A percentile compares a stretch with the other conserved stretches of the same genome.
Evolutionary conservation across 192 early-diverging fungal species (phyloP).

Genomic region (Coemansia sp.): DNA sequence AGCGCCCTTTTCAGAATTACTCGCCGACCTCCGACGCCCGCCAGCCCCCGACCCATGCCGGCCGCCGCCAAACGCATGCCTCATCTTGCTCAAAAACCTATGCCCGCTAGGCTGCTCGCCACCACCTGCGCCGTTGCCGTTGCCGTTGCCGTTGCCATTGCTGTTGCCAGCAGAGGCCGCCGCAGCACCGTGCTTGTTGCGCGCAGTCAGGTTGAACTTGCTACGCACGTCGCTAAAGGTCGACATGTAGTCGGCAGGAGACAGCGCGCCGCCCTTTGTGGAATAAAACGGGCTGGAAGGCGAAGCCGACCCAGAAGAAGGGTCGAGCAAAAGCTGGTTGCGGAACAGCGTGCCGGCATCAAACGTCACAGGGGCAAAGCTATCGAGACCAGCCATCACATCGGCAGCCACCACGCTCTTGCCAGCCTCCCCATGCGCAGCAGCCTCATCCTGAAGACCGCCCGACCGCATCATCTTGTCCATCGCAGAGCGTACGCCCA

Average conservation of each 20-base stretch:
- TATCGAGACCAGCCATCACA: slow-evolving; percentile 17
- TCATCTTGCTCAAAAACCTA: slow-evolving; percentile 46
- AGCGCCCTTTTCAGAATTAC: slow-evolving; percentile 5
- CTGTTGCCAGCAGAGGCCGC: background rate
- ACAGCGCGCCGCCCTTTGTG: slow-evolving; percentile 13
- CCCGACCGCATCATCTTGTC: slow-evolving; percentile 1
- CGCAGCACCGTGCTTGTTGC: background rate
- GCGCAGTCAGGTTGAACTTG: slow-evolving; percentile 14
- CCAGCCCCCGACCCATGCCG: slow-evolving; percentile 6
- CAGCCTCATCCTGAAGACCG: background rate
- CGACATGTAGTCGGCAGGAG: slow-evolving; percentile 35
- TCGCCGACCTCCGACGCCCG: slow-evolving; percentile 10
- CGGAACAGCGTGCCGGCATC: slow-evolving; percentile 37
- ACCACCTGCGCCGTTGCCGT: background rate
- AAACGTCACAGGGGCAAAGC: slow-evolving; percentile 42
- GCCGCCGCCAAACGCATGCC: slow-evolving; percentile 31
- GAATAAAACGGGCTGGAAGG: slow-evolving; percentile 6
- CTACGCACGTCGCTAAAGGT: slow-evolving; percentile 44
- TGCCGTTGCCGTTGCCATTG: background rate
- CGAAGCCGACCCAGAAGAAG: background rate
- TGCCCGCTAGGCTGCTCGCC: slow-evolving; percentile 26
- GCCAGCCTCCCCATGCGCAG: background rate
- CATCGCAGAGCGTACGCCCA: slow-evolving; percentile 12
- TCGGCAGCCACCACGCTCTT: background rate
- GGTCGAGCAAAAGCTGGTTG: slow-evolving; percentile 15